These are phyloP conservation scores for Lentinula lateritia DNA, from an alignment of 768 basidiomycete genomes.

Conservation along the genomic window DNA sequence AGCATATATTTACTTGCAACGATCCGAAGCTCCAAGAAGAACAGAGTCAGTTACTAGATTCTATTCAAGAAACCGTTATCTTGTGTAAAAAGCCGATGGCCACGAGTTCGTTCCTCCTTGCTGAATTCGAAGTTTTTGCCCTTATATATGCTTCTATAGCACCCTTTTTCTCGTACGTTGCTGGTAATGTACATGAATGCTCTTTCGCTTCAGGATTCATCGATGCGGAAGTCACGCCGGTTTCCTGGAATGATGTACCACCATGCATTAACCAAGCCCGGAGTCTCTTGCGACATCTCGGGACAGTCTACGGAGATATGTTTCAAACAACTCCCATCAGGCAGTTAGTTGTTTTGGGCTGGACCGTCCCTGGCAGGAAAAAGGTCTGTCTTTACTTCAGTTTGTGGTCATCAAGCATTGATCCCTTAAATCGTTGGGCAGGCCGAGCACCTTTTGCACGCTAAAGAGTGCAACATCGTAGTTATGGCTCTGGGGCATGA, in stretches of 20 bases:
- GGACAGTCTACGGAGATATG: constrained; percentile 19
- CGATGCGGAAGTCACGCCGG: neutral
- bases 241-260: constrained; percentile 9
- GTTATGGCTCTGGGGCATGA: constrained; percentile 2
- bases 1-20: constrained; percentile 28
- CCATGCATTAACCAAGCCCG: constrained; percentile 6
- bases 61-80: constrained; percentile 16
- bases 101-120: neutral
- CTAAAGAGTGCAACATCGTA: neutral
- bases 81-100: neutral
- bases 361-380: constrained; percentile 2
- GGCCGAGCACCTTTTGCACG: neutral
- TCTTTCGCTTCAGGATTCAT: neutral
- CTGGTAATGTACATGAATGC: neutral
- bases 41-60: constrained; percentile 18
- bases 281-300: constrained; percentile 21
- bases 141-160: neutral
- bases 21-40: constrained; percentile 21
- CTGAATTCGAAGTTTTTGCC: neutral
- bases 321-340: neutral
- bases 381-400: neutral
- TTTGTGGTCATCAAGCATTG: neutral
- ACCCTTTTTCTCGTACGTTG: constrained; percentile 1
- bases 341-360: neutral
- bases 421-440: neutral